Conservation (phyloP, 2,329 filamentous ascomycete species). For the Pseudogymnoascus sp. region DNA sequence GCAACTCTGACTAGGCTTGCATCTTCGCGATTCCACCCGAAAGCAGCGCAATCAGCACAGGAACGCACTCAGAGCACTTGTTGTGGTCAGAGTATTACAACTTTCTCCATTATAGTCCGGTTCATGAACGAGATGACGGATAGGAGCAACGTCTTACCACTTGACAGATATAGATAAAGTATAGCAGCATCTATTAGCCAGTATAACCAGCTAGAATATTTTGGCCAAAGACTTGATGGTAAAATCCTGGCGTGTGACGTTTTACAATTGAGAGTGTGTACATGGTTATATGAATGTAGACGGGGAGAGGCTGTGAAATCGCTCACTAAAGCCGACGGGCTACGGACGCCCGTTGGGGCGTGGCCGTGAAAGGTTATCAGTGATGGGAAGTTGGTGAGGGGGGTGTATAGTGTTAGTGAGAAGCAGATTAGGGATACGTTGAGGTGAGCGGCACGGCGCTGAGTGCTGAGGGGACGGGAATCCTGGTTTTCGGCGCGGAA, state of each 20-base stretch:
- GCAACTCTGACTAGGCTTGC: background rate
- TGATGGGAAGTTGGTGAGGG: constrained; percentile 60
- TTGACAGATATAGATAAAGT: too few species aligned
- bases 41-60: background rate
- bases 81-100: background rate
- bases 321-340: constrained; percentile 80
- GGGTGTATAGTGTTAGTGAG: constrained; percentile 69
- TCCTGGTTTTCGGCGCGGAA: constrained; percentile 79
- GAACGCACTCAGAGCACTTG: background rate
- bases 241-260: too few species aligned
- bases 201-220: too few species aligned
- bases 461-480: constrained; percentile 63
- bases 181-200: too few species aligned
- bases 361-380: constrained; percentile 73
- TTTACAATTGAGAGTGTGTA: too few species aligned
- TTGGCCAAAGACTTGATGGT: too few species aligned
- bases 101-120: background rate
- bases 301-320: constrained; percentile 55
- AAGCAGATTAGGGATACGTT: constrained; percentile 73
- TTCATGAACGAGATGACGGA: background rate
- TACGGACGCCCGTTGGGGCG: constrained; percentile 73
- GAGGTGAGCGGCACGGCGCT: constrained; percentile 72
- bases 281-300: constrained; percentile 40
- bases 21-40: background rate
- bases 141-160: background rate